Percentiles rank a stretch among this genome's conserved stretches.
These are phyloP conservation scores for Helianthus annuus DNA, from an alignment of 129 eudicot species.

Conservation along the genomic window HanXRQr2.0-SUNRISE NC_035438.2:68645261-68645760, in stretches of 20 bases:
- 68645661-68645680: no score
- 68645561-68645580: not conserved
- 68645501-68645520: conserved; percentile 30
- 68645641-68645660: not conserved
- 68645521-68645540: conserved; percentile 14
- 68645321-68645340: conserved; percentile 23
- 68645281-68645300: no score
- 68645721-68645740: no score
- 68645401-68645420: conserved; percentile 20
- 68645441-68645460: not conserved
- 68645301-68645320: conserved; percentile 3
- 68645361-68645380: conserved; percentile 38
- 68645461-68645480: conserved; percentile 13
- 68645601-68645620: not conserved
- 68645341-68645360: conserved; percentile 29
- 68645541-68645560: not conserved
- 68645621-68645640: not conserved
- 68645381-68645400: conserved; percentile 15
- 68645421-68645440: conserved; percentile 17
- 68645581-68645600: not conserved
- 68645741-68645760: no score
- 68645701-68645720: no score
- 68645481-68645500: conserved; percentile 10
- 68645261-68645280: conserved; percentile 17
- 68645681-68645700: no score